Evolutionary conservation across 116 monocot species (phyloP).

Genomic region (Posidonia oceanica): DNA sequence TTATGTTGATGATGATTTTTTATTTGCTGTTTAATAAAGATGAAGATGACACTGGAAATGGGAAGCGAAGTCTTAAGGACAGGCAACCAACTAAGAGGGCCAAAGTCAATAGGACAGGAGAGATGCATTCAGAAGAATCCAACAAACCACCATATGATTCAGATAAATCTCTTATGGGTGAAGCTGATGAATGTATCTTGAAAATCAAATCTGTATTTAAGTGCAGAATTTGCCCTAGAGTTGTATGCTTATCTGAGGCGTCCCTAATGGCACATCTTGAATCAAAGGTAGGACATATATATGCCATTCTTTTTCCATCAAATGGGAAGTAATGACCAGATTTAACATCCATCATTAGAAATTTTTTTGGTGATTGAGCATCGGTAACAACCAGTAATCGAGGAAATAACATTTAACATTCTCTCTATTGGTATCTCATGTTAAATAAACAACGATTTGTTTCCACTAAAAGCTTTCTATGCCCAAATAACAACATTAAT

Average conservation of each 20-base stretch:
- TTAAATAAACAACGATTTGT: too few relatives aligned
- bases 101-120: constrained; percentile 4
- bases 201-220: constrained; percentile 66
- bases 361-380: not conserved
- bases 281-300: constrained; percentile 49
- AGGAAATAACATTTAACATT: too few relatives aligned
- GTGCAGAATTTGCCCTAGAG: constrained; percentile 80
- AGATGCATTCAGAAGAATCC: constrained; percentile 1
- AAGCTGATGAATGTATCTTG: constrained; percentile 34
- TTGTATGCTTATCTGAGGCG: constrained; percentile 59
- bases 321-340: not conserved
- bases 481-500: not conserved
- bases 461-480: not conserved
- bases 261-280: constrained; percentile 53
- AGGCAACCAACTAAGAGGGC: constrained; percentile 4
- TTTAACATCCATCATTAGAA: not conserved
- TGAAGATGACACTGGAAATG: constrained; percentile 17
- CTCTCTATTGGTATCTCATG: too few relatives aligned
- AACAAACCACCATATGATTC: constrained; percentile 1
- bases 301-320: not conserved
- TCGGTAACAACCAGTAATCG: not conserved
- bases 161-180: constrained; percentile 20
- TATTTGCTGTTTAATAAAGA: constrained; percentile 30
- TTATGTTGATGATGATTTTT: not conserved
- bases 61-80: constrained; percentile 9